Evolutionary conservation across 768 basidiomycete genomes (phyloP).

Genomic region (Pluteus cervinus): DNA sequence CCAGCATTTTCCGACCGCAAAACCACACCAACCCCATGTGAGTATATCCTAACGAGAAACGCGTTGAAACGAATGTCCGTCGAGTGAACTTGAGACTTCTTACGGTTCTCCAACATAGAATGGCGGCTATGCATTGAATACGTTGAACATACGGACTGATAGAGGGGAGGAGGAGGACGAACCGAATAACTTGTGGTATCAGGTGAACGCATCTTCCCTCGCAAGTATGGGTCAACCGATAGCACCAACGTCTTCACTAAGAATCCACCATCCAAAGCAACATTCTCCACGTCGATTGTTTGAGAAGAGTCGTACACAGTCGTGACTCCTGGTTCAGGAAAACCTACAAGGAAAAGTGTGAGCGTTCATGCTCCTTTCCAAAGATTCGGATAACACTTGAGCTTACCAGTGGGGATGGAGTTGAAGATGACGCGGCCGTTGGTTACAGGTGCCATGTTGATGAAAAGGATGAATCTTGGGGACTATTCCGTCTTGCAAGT

Average conservation of each 20-base stretch:
- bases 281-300: conserved; percentile 37
- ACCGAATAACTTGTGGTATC: conserved; percentile 15
- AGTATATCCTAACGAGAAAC: no score
- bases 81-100: not conserved
- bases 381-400: not conserved
- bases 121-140: conserved; percentile 7
- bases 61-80: no score
- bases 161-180: not conserved
- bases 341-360: conserved; percentile 11
- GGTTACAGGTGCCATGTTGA: conserved; percentile 13
- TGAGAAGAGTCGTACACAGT: conserved; percentile 29
- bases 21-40: conserved; percentile 30
- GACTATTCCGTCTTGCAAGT: no score
- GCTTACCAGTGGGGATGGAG: conserved; percentile 17
- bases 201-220: conserved; percentile 28
- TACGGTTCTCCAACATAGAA: conserved; percentile 19
- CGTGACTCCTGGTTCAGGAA: conserved; percentile 30
- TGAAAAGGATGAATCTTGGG: no score
- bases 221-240: conserved; percentile 40
- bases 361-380: no score
- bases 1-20: conserved; percentile 24
- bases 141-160: not conserved
- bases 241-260: conserved; percentile 39
- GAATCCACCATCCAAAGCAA: conserved; percentile 29
- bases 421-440: conserved; percentile 25